Conservation (phyloP, 768 basidiomycete species). For the Trametopsis cervina region DNA sequence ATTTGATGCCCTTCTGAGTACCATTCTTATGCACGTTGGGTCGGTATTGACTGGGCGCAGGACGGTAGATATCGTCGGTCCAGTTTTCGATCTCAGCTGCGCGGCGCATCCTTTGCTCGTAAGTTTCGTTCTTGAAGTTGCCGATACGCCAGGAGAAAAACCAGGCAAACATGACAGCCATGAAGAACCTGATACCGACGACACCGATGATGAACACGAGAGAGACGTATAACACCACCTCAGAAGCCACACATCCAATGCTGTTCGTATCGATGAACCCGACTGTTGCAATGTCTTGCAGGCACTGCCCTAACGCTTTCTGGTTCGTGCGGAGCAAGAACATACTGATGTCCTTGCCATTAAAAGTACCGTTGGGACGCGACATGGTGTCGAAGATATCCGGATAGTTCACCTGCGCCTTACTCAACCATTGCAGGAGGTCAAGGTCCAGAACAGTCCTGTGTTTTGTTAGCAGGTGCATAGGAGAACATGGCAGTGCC, state of each 20-base stretch:
- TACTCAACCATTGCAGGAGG: conserved; percentile 80
- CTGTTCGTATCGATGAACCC: conserved; percentile 93
- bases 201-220: conserved; percentile 97
- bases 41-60: conserved; percentile 85
- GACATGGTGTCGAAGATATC: conserved; percentile 74
- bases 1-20: conserved; percentile 47
- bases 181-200: conserved; percentile 87
- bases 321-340: conserved; percentile 67
- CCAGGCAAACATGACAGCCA: conserved; percentile 98
- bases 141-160: conserved; percentile 96
- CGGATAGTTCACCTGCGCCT: conserved; percentile 77
- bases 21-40: conserved; percentile 81
- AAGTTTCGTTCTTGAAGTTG: conserved; percentile 88
- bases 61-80: conserved; percentile 91
- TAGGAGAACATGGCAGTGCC: too few relatives aligned
- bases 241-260: conserved; percentile 94
- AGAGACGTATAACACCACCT: conserved; percentile 91
- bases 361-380: conserved; percentile 61
- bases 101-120: conserved; percentile 85
- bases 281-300: conserved; percentile 79
- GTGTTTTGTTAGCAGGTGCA: too few relatives aligned
- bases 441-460: conserved; percentile 87
- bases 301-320: conserved; percentile 64
- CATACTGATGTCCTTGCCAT: conserved; percentile 86
- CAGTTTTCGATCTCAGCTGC: conserved; percentile 91